Conservation (phyloP, 768 basidiomycete genomes). For the Astraeus odoratus region DNA sequence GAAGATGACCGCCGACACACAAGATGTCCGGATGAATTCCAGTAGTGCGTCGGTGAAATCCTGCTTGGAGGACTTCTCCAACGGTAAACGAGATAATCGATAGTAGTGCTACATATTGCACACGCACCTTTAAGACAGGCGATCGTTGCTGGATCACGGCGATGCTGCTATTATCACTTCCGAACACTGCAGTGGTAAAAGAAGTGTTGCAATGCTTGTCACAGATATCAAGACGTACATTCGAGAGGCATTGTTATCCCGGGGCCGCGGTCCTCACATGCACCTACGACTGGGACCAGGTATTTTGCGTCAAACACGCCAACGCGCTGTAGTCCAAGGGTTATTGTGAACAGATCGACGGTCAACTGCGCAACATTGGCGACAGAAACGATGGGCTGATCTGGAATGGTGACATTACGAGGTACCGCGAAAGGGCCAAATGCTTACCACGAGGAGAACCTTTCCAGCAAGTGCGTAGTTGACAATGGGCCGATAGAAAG, state of each 20-base stretch:
- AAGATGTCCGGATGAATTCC: slow-evolving; percentile 46
- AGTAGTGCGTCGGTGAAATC: slow-evolving; percentile 55
- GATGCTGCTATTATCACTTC: slow-evolving; percentile 41
- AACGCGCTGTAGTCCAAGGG: slow-evolving; percentile 50
- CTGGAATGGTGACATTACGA: slow-evolving; percentile 7
- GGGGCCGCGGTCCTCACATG: slow-evolving; percentile 50
- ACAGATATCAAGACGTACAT: slow-evolving; percentile 42
- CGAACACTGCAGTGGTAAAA: slow-evolving; percentile 49
- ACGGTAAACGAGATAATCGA: background rate
- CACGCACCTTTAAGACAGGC: slow-evolving; percentile 63
- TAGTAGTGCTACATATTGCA: background rate
- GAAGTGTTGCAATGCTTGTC: slow-evolving; percentile 2
- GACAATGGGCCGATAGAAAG: slow-evolving; percentile 24
- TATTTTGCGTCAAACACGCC: slow-evolving; percentile 58
- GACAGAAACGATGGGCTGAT: slow-evolving; percentile 65
- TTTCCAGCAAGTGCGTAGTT: slow-evolving; percentile 23
- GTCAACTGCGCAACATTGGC: slow-evolving; percentile 81
- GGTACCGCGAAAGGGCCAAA: background rate
- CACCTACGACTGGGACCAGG: slow-evolving; percentile 67
- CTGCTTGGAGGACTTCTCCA: slow-evolving; percentile 55
- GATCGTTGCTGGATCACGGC: slow-evolving; percentile 73
- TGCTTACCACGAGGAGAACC: slow-evolving; percentile 24
- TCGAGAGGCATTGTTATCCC: slow-evolving; percentile 74
- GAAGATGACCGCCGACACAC: slow-evolving; percentile 50
- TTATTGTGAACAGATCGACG: slow-evolving; percentile 65